Percentiles rank a stretch among this genome's conserved stretches.
These are phyloP conservation scores for Backusella psychrophila DNA, from an alignment of 192 early-diverging fungal species.

Conservation along the genomic window DNA sequence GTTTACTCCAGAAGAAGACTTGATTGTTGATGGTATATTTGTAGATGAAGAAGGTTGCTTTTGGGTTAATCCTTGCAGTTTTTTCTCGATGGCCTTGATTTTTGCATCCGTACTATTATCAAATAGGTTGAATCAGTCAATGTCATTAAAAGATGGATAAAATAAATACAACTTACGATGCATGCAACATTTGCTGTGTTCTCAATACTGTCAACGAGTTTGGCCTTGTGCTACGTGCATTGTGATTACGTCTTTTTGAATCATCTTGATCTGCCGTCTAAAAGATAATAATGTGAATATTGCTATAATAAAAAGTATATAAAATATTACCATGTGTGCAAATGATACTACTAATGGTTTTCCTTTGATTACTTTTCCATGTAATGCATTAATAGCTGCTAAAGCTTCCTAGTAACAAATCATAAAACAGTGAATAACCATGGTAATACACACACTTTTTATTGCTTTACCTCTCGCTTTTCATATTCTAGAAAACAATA, in stretches of 20 bases:
- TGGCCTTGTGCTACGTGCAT: slow-evolving; percentile 31
- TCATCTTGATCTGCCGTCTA: slow-evolving; percentile 45
- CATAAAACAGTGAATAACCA: neutral
- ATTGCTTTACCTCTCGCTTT: slow-evolving; percentile 36
- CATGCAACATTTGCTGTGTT: slow-evolving; percentile 46
- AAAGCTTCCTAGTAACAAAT: slow-evolving; percentile 42
- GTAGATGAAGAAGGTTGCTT: neutral
- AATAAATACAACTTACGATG: slow-evolving; percentile 20
- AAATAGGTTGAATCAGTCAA: neutral
- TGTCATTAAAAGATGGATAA: neutral
- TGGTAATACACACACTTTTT: neutral
- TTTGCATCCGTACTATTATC: slow-evolving; percentile 53
- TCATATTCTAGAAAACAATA: slow-evolving; percentile 71
- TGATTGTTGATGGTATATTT: slow-evolving; percentile 10
- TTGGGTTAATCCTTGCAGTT: slow-evolving; percentile 49
- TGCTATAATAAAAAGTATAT: neutral
- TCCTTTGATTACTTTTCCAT: slow-evolving; percentile 52
- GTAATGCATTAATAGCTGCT: slow-evolving; percentile 52
- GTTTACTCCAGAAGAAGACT: neutral
- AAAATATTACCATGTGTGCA: slow-evolving; percentile 45
- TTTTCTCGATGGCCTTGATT: slow-evolving; percentile 67
- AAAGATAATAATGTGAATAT: neutral
- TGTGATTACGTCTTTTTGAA: slow-evolving; percentile 28
- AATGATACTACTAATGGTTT: slow-evolving; percentile 62
- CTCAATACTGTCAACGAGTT: slow-evolving; percentile 44